Conservation (phyloP, 2,329 filamentous ascomycete genomes). For the Fusarium sp. region DNA sequence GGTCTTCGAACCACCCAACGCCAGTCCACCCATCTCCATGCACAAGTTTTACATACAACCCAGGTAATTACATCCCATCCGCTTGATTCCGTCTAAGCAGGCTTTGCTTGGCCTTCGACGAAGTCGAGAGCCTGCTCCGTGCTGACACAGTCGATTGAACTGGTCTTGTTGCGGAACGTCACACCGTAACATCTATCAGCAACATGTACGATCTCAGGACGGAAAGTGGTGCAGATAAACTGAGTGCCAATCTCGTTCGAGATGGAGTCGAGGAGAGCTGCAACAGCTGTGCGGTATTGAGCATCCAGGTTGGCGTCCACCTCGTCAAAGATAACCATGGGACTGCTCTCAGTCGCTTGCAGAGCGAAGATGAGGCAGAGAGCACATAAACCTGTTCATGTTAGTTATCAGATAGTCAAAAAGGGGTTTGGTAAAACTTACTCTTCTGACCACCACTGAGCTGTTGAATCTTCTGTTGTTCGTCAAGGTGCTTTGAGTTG, state of each 20-base stretch:
- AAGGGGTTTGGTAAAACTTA: conserved; percentile 60
- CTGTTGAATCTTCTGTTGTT: conserved; percentile 98
- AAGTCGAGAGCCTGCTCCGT: conserved; percentile 91
- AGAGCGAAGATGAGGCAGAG: conserved; percentile 99
- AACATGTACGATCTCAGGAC: conserved; percentile 94
- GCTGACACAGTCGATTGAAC: conserved; percentile 90
- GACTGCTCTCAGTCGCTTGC: conserved; percentile 95
- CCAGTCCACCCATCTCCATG: conserved; percentile 39
- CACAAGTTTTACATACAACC: conserved; percentile 43
- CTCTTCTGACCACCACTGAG: conserved; percentile 98
- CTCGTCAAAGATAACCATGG: conserved; percentile 99
- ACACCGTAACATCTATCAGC: conserved; percentile 99
- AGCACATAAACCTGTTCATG: conserved; percentile 81
- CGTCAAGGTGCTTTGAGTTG: conserved; percentile 94
- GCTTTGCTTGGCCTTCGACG: conserved; percentile 82
- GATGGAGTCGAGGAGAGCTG: conserved; percentile 85
- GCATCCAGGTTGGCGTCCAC: conserved; percentile 98
- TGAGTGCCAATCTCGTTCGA: conserved; percentile 76
- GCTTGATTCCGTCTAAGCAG: conserved; percentile 37
- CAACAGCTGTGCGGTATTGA: conserved; percentile 96
- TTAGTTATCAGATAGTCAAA: conserved; percentile 5
- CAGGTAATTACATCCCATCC: conserved; percentile 18
- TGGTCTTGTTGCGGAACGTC: conserved; percentile 93
- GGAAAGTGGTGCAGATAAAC: conserved; percentile 99
- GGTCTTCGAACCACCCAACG: conserved; percentile 47